Evolutionary conservation across 1,139 yeast genomes (phyloP), one percentile per base, ranked within the genome.

Genomic region (Yamadazyma mexicana): DNA sequence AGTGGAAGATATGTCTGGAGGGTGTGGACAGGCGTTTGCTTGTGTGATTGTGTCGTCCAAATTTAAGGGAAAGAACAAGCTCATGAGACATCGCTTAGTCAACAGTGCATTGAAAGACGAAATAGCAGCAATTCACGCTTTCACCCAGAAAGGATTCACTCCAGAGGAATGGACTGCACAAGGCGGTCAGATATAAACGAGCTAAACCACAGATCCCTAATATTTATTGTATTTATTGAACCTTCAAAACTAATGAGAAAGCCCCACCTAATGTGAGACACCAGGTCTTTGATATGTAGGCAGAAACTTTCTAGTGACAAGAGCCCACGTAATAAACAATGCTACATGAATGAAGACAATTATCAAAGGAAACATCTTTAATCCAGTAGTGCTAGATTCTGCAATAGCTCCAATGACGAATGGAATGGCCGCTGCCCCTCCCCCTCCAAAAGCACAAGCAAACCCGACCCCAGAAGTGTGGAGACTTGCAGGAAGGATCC

Each of bases 1-100:
- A 51, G 87, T 81, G 4, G 84, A 80, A 50, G 84, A 79, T 45
- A 79, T 83, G 77, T 81, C 87, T 30, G 89, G 95, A 6, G 95
- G 95, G 0, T 85, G 95, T 58, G 95, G 95, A 4, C 94, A 85
- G 56, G 92, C 94, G 3, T 85, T 83, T 62, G 91, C 88, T 5
- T 88, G 89, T 29, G 77, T 87, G 2, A 91, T 94, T 18, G 97
- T 92, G 15, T 83, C 92, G 10, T 50, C 59, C 4, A 34, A 73
- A 29, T 92, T 92, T 61, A 64, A 71, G 45, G 95, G 95, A 22
- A 87, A 89, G 65, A 88, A 88, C 64, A 87, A 87, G 59, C 70
- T 92, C 42, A 79, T 83, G 70, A 78, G 98, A 57, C 96, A 89
- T 54, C 73, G 98, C 47, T 57, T 89, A 51, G 96, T 94, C 35